phyloP scores from a whole-genome alignment of 2,329 filamentous ascomycete genomes.

The Aspergillus caelatus region DNA sequence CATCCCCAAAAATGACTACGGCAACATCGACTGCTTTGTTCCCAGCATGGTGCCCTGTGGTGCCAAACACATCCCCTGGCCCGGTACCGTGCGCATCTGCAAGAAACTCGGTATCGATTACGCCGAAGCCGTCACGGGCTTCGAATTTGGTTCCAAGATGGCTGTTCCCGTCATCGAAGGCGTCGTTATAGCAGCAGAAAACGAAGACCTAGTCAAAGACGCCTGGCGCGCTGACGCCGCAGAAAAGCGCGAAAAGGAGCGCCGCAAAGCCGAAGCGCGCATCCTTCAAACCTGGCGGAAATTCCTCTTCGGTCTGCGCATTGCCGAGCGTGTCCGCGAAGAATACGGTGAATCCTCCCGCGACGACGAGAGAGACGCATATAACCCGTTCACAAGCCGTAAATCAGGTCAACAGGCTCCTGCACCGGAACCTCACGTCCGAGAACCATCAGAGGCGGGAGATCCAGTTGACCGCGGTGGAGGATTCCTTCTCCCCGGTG shows the following conservation, averaged over 20 bases:
- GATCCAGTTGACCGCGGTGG: slow-evolving; percentile 31
- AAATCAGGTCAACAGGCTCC: neutral
- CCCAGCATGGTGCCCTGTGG: slow-evolving; percentile 89
- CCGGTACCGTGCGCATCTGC: slow-evolving; percentile 77
- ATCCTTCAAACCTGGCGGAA: slow-evolving; percentile 81
- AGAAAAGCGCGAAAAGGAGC: slow-evolving; percentile 75
- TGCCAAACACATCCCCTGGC: slow-evolving; percentile 79
- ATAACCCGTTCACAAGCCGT: slow-evolving; percentile 40
- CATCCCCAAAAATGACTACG: slow-evolving; percentile 92
- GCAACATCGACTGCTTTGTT: slow-evolving; percentile 95
- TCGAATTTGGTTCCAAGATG: slow-evolving; percentile 94
- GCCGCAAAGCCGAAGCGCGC: slow-evolving; percentile 76
- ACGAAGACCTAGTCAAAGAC: slow-evolving; percentile 73
- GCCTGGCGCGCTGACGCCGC: slow-evolving; percentile 78
- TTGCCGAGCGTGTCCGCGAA: slow-evolving; percentile 72
- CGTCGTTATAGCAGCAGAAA: slow-evolving; percentile 82
- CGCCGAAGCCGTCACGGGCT: slow-evolving; percentile 92
- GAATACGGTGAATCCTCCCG: slow-evolving; percentile 65
- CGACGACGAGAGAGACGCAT: slow-evolving; percentile 33
- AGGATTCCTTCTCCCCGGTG: slow-evolving; percentile 36
- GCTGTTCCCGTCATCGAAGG: slow-evolving; percentile 90
- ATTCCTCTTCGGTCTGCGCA: slow-evolving; percentile 81
- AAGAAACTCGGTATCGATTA: slow-evolving; percentile 83
- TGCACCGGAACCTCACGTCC: neutral
- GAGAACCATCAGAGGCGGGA: slow-evolving; percentile 19